These are phyloP conservation scores for Fusarium buharicum DNA, from an alignment of 2,329 filamentous ascomycete species.

Conservation along the genomic window DNA sequence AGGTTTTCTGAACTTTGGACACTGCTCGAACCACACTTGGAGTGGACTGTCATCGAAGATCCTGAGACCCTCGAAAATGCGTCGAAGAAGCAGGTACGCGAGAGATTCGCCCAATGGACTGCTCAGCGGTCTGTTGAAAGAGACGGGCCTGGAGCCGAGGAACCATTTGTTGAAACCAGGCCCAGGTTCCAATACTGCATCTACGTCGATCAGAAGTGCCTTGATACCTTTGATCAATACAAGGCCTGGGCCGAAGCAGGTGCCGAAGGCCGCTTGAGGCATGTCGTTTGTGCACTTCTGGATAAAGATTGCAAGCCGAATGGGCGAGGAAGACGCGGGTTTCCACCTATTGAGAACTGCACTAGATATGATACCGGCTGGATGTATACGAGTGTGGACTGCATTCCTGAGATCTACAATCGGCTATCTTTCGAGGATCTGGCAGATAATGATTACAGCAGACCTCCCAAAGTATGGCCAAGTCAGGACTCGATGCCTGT, in stretches of 20 bases:
- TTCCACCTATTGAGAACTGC: neutral
- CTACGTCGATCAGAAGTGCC: slow-evolving; percentile 5
- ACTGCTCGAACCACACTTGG: no score
- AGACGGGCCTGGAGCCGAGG: no score
- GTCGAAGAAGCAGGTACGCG: no score
- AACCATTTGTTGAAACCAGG: rapidly evolving
- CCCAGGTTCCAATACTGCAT: slow-evolving; percentile 6
- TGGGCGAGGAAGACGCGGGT: neutral
- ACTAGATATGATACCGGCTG: slow-evolving; percentile 14
- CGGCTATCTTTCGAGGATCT: neutral
- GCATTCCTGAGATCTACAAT: neutral
- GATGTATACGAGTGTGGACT: neutral
- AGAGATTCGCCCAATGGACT: no score
- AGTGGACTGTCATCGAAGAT: no score
- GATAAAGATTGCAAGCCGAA: neutral
- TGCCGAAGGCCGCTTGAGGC: rapidly evolving
- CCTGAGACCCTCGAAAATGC: no score
- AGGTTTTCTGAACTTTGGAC: no score
- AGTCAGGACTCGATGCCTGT: neutral
- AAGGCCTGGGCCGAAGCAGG: neutral
- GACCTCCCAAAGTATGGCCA: neutral
- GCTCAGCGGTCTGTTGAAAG: no score
- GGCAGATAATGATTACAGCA: neutral
- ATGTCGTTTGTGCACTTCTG: neutral
- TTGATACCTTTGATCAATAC: slow-evolving; percentile 3